Base-by-base conservation (phyloP, 2,329 filamentous ascomycete species). In the Amesomyces nigricolor region DNA sequence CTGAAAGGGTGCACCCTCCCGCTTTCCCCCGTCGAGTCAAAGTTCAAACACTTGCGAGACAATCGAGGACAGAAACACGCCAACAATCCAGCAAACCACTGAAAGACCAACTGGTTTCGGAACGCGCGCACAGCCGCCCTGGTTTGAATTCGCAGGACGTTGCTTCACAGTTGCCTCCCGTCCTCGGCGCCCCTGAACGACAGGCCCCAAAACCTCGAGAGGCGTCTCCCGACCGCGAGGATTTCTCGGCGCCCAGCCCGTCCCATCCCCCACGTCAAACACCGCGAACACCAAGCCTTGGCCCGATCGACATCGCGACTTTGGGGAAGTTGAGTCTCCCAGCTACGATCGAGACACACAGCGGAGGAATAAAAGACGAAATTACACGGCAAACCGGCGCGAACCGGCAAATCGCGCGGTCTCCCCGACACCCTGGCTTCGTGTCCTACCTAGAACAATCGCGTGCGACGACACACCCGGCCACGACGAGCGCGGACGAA, bases 161-260 rank as follows among this genome's bases (percentile, higher is more conserved):
- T 26, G 38, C 8, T 46, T 47, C 22, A n/a, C 16, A 38, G 5
- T 42, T 17, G 32, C 39, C 45, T 45, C 51, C 35, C 29, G 9
- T 51, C 42, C 52, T 56, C 49, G 53, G 42, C 55, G 30, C 38
- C 13, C 47, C 47, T 19, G 8, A 40, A 19, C 40, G 39, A 16
- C 29, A 58, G 32, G 44, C 19, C 47, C 29, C 26, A 40, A 46
- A 40, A 26, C 22, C 22, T 26, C 22, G 2, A 26, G 22, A 26
- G 22, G 44, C 43, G 30, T 50, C 32, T 54, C 39, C 46, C 17
- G 53, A 46, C 59, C 53, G 60, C 63, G 59, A 67, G 65, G 63
- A 66, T 65, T 67, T 71, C 71, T 72, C 65, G 71, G 71, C 71
- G 70, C 70, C 71, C 69, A 73, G 71, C 67, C 66, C 65, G 65